A percentile compares a stretch with the other conserved stretches of the same genome.
Evolutionary conservation across 495 filamentous ascomycete species (phyloP).

Genomic region (Ramalina intermedia): DNA sequence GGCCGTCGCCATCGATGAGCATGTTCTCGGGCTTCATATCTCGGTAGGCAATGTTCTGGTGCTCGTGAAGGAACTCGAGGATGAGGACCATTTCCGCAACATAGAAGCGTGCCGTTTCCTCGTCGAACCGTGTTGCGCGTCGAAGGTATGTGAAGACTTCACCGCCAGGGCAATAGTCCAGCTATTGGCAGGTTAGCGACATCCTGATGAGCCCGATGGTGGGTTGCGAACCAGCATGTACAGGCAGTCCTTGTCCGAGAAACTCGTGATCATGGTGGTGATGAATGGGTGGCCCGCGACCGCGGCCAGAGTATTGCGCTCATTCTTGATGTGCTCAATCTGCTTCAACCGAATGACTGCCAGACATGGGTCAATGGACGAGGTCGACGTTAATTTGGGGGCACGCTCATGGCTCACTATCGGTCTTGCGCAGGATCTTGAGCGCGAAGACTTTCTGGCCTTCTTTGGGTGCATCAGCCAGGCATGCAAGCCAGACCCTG

Average conservation of each 20-base stretch:
- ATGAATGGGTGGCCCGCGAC: slow-evolving; percentile 93
- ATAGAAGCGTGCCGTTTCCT: slow-evolving; percentile 78
- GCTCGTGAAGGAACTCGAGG: slow-evolving; percentile 81
- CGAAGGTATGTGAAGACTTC: slow-evolving; percentile 92
- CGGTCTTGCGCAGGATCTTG: slow-evolving; percentile 84
- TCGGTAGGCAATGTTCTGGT: slow-evolving; percentile 74
- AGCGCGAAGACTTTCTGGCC: slow-evolving; percentile 71
- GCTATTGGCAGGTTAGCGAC: slow-evolving; percentile 23
- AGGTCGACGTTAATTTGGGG: neutral
- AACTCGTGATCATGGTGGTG: slow-evolving; percentile 77
- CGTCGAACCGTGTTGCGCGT: slow-evolving; percentile 71
- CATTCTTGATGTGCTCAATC: slow-evolving; percentile 92
- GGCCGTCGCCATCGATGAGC: slow-evolving; percentile 77
- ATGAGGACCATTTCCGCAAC: slow-evolving; percentile 90
- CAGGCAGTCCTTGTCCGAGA: slow-evolving; percentile 74
- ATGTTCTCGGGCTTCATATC: slow-evolving; percentile 97
- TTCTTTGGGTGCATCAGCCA: slow-evolving; percentile 40
- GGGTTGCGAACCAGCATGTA: slow-evolving; percentile 67
- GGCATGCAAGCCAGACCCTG: slow-evolving; percentile 73
- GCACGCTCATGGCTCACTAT: slow-evolving; percentile 32
- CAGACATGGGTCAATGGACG: slow-evolving; percentile 7
- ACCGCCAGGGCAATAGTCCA: slow-evolving; percentile 87
- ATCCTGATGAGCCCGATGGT: slow-evolving; percentile 11
- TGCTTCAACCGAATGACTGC: slow-evolving; percentile 92
- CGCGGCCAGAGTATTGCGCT: slow-evolving; percentile 71